Conservation (phyloP, 108 stramenopile species). For the Pseudonitzschia pungens region DNA sequence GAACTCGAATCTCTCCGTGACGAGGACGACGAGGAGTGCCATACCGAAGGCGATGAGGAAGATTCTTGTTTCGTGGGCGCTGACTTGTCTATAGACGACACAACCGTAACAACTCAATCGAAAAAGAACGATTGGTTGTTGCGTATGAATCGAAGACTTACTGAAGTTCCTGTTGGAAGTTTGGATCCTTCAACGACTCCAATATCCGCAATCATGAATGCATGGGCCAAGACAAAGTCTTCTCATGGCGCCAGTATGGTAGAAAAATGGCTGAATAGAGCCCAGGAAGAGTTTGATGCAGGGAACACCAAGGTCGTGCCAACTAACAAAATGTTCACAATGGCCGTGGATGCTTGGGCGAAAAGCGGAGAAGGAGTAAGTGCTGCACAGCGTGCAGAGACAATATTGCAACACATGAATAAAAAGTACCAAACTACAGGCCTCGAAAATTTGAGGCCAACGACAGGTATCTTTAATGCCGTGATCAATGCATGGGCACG, state of each 20-base stretch:
- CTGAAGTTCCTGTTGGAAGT: conserved; percentile 62
- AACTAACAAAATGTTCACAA: conserved; percentile 84
- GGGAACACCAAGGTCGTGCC: conserved; percentile 61
- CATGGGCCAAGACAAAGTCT: conserved; percentile 85
- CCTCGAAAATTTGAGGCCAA: conserved; percentile 67
- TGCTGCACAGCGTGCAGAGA: conserved; percentile 79
- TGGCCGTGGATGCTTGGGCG: conserved; percentile 89
- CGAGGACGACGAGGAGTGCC: conserved; percentile 15
- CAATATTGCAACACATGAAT: conserved; percentile 77
- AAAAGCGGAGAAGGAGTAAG: conserved; percentile 75
- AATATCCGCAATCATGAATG: conserved; percentile 78
- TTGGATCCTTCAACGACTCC: conserved; percentile 72
- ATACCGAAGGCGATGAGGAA: conserved; percentile 19
- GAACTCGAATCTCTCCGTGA: conserved; percentile 14
- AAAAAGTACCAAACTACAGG: conserved; percentile 55
- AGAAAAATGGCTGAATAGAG: conserved; percentile 77
- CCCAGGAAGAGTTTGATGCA: conserved; percentile 63
- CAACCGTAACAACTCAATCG: conserved; percentile 12
- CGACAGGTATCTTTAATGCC: conserved; percentile 86
- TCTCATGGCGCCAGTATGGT: conserved; percentile 79
- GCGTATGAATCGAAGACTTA: conserved; percentile 75
- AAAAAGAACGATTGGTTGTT: conserved; percentile 83
- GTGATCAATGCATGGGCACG: conserved; percentile 85
- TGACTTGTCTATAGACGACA: conserved; percentile 1
- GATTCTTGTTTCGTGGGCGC: not conserved